These are phyloP conservation scores for Borovskyia barvae DNA, from an alignment of 208 protist genomes.

Conservation along the genomic window DNA sequence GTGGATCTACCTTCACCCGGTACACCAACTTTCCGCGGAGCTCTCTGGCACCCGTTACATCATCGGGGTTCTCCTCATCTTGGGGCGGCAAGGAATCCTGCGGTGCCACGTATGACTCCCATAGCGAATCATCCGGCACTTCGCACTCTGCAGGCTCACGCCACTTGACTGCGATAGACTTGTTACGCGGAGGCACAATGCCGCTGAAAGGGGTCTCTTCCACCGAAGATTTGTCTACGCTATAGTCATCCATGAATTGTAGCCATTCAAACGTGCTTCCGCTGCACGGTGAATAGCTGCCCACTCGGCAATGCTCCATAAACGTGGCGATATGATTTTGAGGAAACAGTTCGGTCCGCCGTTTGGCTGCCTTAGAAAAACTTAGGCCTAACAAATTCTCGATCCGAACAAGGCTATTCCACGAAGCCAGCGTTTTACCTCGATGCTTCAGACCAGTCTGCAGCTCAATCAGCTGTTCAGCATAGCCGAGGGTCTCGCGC, in stretches of 20 bases:
- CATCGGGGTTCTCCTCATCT: constrained; percentile 39
- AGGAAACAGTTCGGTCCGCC: constrained; percentile 50
- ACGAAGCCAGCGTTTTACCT: constrained; percentile 44
- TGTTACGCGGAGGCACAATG: constrained; percentile 25
- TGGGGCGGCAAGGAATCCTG: constrained; percentile 18
- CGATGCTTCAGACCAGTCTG: constrained; percentile 35
- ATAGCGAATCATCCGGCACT: constrained; percentile 23
- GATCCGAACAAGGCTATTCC: constrained; percentile 64
- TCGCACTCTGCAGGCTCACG: constrained; percentile 13
- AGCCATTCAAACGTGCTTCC: constrained; percentile 42
- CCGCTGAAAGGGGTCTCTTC: constrained; percentile 51
- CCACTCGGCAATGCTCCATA: constrained; percentile 64
- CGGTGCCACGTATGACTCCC: constrained; percentile 23
- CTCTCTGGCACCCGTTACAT: constrained; percentile 57
- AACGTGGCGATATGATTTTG: constrained; percentile 39
- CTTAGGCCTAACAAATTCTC: constrained; percentile 59
- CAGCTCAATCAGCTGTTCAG: constrained; percentile 78
- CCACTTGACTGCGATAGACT: constrained; percentile 11
- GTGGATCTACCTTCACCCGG: constrained; percentile 51
- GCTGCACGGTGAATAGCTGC: constrained; percentile 68
- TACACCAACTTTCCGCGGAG: constrained; percentile 65
- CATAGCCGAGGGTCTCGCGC: constrained; percentile 63
- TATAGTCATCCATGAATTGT: constrained; percentile 55
- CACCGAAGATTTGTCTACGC: constrained; percentile 43
- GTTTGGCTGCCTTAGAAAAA: constrained; percentile 50